phyloP scores from a whole-genome alignment of 2,329 filamentous ascomycete species.

The Dichotomopilus funicola region DNA sequence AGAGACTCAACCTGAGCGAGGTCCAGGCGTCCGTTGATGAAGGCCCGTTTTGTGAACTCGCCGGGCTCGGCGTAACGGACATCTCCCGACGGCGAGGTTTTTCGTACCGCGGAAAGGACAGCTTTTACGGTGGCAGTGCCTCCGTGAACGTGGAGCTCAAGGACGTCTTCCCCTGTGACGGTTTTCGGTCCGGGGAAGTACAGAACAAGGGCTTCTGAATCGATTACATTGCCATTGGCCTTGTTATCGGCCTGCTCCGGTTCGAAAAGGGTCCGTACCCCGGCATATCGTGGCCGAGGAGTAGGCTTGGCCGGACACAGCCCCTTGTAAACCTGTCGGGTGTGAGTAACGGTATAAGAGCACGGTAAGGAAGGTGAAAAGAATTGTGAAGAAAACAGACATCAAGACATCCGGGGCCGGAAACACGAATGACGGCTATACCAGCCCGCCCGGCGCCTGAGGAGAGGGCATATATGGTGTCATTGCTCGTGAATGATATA shows the following conservation, averaged over 20 bases:
- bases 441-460: constrained; percentile 80
- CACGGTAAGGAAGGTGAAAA: constrained; percentile 13
- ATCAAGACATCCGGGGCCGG: constrained; percentile 66
- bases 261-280: constrained; percentile 67
- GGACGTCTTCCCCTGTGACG: constrained; percentile 84
- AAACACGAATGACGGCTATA: constrained; percentile 84
- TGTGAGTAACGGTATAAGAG: constrained; percentile 1
- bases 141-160: constrained; percentile 93
- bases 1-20: constrained; percentile 73
- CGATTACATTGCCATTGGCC: constrained; percentile 50
- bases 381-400: constrained; percentile 36
- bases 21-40: constrained; percentile 77
- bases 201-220: constrained; percentile 73
- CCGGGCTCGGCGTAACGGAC: constrained; percentile 90
- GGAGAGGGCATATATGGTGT: constrained; percentile 88
- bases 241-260: constrained; percentile 24
- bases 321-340: constrained; percentile 41
- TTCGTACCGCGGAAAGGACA: constrained; percentile 69
- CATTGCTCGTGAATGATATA: constrained; percentile 26
- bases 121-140: constrained; percentile 83
- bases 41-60: constrained; percentile 90
- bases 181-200: constrained; percentile 77
- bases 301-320: constrained; percentile 43
- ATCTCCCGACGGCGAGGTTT: constrained; percentile 31
- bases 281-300: constrained; percentile 52